Conservation (phyloP, 176 grass and related monocot species). For the Oryza coarctata region DNA sequence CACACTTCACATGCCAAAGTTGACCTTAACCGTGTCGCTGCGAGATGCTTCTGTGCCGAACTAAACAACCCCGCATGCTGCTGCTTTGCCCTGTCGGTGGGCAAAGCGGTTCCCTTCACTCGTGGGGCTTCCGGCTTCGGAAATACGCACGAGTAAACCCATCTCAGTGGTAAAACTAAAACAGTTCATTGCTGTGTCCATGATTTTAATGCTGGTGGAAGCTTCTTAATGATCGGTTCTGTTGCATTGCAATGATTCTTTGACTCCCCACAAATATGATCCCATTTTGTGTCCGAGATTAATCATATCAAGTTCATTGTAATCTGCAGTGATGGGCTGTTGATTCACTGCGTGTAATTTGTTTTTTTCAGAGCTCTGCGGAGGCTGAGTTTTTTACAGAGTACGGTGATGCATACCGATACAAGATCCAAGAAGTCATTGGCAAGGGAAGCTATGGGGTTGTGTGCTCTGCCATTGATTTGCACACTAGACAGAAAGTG, state of each 20-base stretch:
- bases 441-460: conserved; percentile 98
- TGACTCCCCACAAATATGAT: not conserved
- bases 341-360: conserved; percentile 6
- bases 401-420: conserved; percentile 93
- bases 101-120: not conserved
- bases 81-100: conserved; percentile 30
- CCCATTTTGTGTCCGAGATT: not conserved
- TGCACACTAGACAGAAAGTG: conserved; percentile 80
- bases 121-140: not conserved
- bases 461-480: conserved; percentile 89
- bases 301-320: not conserved
- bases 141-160: not conserved
- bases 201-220: conserved; percentile 2
- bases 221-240: not conserved
- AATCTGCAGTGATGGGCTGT: conserved; percentile 2
- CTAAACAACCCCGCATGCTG: not conserved
- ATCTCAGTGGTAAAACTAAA: not conserved
- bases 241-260: not conserved
- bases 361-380: conserved; percentile 53
- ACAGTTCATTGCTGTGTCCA: not conserved
- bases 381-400: conserved; percentile 87
- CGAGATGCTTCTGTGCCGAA: conserved; percentile 31
- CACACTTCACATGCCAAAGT: conserved; percentile 39
- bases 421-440: conserved; percentile 96
- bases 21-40: conserved; percentile 31